phyloP scores from a whole-genome alignment of 805 yeast species.

The Clavispora phyllophila region DNA sequence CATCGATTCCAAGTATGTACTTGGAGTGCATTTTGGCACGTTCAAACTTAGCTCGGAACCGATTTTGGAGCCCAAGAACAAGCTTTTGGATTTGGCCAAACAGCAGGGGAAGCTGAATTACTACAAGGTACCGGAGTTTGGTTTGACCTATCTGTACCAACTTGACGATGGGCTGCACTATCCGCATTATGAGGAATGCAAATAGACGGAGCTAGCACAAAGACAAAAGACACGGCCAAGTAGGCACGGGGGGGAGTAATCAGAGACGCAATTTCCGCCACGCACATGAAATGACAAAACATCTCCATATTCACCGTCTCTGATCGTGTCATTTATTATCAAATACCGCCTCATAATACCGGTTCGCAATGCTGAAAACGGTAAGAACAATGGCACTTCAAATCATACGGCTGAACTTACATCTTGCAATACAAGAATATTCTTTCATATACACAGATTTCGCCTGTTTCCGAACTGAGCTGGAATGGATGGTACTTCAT shows the following conservation, averaged over 20 bases:
- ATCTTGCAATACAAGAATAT: not conserved
- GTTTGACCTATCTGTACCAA: constrained; percentile 59
- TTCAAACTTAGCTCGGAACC: constrained; percentile 86
- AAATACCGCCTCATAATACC: no score
- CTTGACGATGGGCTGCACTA: constrained; percentile 10
- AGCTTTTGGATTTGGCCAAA: constrained; percentile 46
- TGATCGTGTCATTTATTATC: no score
- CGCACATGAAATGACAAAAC: no score
- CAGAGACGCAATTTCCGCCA: no score
- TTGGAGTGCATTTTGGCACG: constrained; percentile 97
- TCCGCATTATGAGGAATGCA: not conserved
- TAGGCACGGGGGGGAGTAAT: no score
- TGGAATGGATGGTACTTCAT: constrained; percentile 1
- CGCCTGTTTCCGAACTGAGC: not conserved
- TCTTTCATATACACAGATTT: not conserved
- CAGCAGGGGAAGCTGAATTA: constrained; percentile 28
- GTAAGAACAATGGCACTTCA: no score
- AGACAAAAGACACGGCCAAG: no score
- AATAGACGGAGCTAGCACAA: no score
- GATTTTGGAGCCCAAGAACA: constrained; percentile 73
- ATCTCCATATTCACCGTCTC: no score
- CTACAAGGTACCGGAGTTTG: constrained; percentile 68
- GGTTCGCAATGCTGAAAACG: no score
- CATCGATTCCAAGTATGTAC: constrained; percentile 53
- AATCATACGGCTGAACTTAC: no score